A percentile compares a stretch with the other conserved stretches of the same genome.
Evolutionary conservation across 2,329 filamentous ascomycete genomes (phyloP).

Genomic region (Fusarium sublunatum): DNA sequence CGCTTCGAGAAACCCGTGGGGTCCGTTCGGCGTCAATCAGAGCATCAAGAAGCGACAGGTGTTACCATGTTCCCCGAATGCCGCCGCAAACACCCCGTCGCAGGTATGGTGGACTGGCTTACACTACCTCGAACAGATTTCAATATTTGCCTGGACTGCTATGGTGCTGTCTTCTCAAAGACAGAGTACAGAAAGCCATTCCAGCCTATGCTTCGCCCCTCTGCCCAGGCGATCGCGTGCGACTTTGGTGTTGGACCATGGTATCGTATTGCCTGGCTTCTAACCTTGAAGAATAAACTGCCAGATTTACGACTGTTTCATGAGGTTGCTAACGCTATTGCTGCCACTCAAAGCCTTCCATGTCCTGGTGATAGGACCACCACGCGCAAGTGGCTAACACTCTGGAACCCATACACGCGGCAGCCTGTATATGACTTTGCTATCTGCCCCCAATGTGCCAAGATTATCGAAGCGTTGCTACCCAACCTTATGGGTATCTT

Average conservation of each 20-base stretch:
- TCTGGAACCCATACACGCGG: conserved; percentile 75
- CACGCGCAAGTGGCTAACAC: conserved; percentile 77
- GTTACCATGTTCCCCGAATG: conserved; percentile 72
- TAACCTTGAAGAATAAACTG: conserved; percentile 77
- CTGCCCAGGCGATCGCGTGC: conserved; percentile 72
- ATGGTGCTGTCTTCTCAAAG: conserved; percentile 73
- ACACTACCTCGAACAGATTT: conserved; percentile 79
- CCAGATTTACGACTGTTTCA: conserved; percentile 76
- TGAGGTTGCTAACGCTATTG: conserved; percentile 69
- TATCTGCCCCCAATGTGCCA: conserved; percentile 79
- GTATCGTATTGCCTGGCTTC: conserved; percentile 85
- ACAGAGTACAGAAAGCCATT: conserved; percentile 77
- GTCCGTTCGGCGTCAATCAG: conserved; percentile 65
- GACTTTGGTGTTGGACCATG: conserved; percentile 82
- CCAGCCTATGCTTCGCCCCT: conserved; percentile 64
- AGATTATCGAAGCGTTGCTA: conserved; percentile 77
- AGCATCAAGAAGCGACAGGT: conserved; percentile 49
- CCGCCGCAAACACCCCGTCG: conserved; percentile 70
- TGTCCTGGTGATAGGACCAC: conserved; percentile 68
- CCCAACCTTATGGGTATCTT: conserved; percentile 78
- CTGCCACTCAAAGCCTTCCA: conserved; percentile 61
- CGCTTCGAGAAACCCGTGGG: conserved; percentile 56
- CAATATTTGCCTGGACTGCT: conserved; percentile 86
- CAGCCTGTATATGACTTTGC: conserved; percentile 75
- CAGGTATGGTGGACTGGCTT: conserved; percentile 81